Base-by-base conservation (phyloP, 2,329 filamentous ascomycete species). In the Trichoderma breve region DNA sequence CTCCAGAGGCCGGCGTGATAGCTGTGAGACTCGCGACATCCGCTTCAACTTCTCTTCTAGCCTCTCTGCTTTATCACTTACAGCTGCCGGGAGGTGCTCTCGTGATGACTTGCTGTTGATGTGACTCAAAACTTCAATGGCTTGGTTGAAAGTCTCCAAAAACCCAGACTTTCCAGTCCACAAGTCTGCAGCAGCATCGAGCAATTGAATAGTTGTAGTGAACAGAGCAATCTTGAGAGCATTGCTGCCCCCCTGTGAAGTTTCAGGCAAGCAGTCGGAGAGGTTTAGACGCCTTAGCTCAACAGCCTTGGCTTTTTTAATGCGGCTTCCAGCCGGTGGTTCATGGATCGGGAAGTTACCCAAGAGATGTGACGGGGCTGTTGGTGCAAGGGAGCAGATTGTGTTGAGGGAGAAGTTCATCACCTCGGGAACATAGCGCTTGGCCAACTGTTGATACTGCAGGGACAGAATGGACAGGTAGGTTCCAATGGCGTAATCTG, bases 381-480 rank as follows among this genome's bases (percentile, higher is more conserved):
- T 78, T 1, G 91, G 92, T n/a, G 89, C 86, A 32, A 95, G 84
- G 11, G 89, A 86, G 74, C 85, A 88, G 24, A 98, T 82, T 0
- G 91, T 92, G 80, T 95, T 94, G 58, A 94, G 83, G 30, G 89
- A 87, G 80, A 94, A 98, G 79, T 93, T 93, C 76, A 97, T 86
- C 36, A 95, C 87, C 81, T 99, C 96, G 0, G 96, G 96, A 61
- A 98, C 87, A 81, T 95, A 97, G 77, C 96, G 88, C 83, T 94
- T 96, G 6, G 95, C 91, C 7, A 95, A 84, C 43, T 86, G 85
- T 81, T 98, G 94, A 81, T 97, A 98, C 79, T 95, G 91, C 32
- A 97, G 81, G 65, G 89, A 90, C 47, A 98, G 84, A 26, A 92
- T 93, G 36, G 90, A 89, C n/a, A 97, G 83, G 79, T 93, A 98